phyloP scores from a whole-genome alignment of 805 yeast genomes.

The Maudiozyma pseudohumilis region DNA sequence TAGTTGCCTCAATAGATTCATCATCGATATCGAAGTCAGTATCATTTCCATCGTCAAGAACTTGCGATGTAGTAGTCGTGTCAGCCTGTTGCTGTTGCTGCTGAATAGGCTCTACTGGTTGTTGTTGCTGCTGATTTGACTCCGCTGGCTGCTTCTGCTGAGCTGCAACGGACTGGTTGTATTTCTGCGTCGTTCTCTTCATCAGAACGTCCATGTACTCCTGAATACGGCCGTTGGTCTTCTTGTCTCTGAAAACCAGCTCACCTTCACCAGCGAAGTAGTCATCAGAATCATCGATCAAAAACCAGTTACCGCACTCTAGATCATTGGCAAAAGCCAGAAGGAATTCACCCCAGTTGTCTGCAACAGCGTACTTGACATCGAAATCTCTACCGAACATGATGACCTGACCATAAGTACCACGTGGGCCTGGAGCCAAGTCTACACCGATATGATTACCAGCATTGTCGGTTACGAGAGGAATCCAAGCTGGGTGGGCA shows the following conservation, averaged over 20 bases:
- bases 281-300: slow-evolving; percentile 59
- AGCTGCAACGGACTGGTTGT: slow-evolving; percentile 9
- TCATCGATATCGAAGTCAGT: slow-evolving; percentile 5
- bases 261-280: slow-evolving; percentile 66
- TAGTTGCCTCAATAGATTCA: slow-evolving; percentile 1
- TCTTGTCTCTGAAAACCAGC: slow-evolving; percentile 56
- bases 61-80: background rate
- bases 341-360: slow-evolving; percentile 82
- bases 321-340: slow-evolving; percentile 77
- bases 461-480: slow-evolving; percentile 73
- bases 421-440: slow-evolving; percentile 68
- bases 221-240: slow-evolving; percentile 37
- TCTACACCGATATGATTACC: slow-evolving; percentile 93
- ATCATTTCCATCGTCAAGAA: slow-evolving; percentile 3
- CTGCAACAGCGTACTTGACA: slow-evolving; percentile 76
- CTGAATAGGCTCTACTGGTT: slow-evolving; percentile 6
- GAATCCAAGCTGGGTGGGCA: slow-evolving; percentile 90
- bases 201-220: slow-evolving; percentile 34
- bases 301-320: slow-evolving; percentile 70
- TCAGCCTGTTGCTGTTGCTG: slow-evolving; percentile 6
- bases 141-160: slow-evolving; percentile 1
- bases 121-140: slow-evolving; percentile 1
- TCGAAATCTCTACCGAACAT: slow-evolving; percentile 92
- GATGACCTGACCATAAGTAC: slow-evolving; percentile 85
- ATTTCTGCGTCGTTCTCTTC: slow-evolving; percentile 23